Base-by-base conservation (phyloP, 2,329 filamentous ascomycete genomes). In the Diaporthe helianthi region DNA sequence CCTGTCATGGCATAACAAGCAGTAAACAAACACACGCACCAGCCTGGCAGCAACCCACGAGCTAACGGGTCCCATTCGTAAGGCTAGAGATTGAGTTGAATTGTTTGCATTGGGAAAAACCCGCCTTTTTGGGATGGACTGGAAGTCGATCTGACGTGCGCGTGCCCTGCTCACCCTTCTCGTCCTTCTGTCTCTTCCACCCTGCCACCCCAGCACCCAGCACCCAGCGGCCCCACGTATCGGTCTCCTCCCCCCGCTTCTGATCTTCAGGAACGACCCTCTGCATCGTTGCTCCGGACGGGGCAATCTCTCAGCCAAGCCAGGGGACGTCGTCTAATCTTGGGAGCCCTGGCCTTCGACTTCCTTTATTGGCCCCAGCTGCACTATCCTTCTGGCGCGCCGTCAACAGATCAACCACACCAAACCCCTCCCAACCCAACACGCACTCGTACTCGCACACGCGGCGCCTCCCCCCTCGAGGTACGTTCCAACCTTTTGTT, bases 211-310 rank as follows among this genome's bases (percentile, higher is more conserved):
- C 64, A 41, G 58, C 31, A 49, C 49, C 55, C 55, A 41, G 58
- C 31, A 46, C 54, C 54, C 54, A 41, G 58, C 31, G 38, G 65
- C 49, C 55, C 69, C 69, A 58, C 65, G 65, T 15, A 58, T 22
- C 31, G 24, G 52, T 55, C 31, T 29, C 52, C 51, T 55, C 41
- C 64, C 36, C 31, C 65, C 36, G 31, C 52, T 58, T 47, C 64
- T 58, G 53, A 61, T 52, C 68, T 36, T 67, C 68, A 69, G 68
- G 68, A 53, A 67, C 68, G 68, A 69, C 64, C 68, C 64, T 69
- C 64, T 63, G n/a, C 64, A 49, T 67, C 51, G 29, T 63, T 17
- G 36, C 41, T 49, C 22, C 55, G 12, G 38, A 58, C 44, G 29
- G 41, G 65, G 22, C 65, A 67, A 49, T 38, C 41, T 58, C 49